phyloP scores from a whole-genome alignment of 2,329 filamentous ascomycete genomes.

The Sclerotinia sclerotiorum region DNA sequence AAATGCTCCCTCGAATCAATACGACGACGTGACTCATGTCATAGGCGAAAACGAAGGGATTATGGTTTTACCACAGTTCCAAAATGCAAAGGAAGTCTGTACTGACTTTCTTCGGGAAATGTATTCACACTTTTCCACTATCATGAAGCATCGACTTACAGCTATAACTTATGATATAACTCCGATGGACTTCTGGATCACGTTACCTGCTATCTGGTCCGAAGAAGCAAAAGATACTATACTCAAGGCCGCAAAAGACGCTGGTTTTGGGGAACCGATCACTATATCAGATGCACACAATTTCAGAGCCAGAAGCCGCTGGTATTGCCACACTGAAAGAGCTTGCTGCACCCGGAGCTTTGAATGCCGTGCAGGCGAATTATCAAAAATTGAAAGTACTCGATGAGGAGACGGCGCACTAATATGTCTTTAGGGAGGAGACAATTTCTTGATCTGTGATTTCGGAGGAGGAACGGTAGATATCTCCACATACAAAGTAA shows the following conservation, averaged over 20 bases:
- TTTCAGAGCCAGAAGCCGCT: conserved; percentile 36
- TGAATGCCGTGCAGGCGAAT: conserved; percentile 28
- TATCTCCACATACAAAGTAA: conserved; percentile 31
- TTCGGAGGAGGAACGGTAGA: conserved; percentile 12
- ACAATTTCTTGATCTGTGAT: neutral
- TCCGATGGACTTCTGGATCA: conserved; percentile 35
- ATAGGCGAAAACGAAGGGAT: conserved; percentile 24
- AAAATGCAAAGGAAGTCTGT: conserved; percentile 28
- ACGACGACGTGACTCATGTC: conserved; percentile 27
- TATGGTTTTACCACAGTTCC: conserved; percentile 26
- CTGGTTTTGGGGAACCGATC: conserved; percentile 28
- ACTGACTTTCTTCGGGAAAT: conserved; percentile 31
- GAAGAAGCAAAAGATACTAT: conserved; percentile 35
- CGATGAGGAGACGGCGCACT: neutral
- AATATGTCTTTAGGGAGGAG: neutral
- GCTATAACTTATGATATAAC: conserved; percentile 15
- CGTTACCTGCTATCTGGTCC: conserved; percentile 34
- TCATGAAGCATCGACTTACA: neutral
- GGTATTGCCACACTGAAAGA: conserved; percentile 31
- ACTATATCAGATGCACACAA: conserved; percentile 30
- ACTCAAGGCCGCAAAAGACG: conserved; percentile 29
- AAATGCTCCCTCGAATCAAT: conserved; percentile 24
- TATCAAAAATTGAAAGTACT: neutral
- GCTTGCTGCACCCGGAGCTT: conserved; percentile 10
- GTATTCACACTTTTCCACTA: conserved; percentile 23